Base-by-base conservation (phyloP, 108 stramenopile genomes). In the Licmophora abbreviata region DNA sequence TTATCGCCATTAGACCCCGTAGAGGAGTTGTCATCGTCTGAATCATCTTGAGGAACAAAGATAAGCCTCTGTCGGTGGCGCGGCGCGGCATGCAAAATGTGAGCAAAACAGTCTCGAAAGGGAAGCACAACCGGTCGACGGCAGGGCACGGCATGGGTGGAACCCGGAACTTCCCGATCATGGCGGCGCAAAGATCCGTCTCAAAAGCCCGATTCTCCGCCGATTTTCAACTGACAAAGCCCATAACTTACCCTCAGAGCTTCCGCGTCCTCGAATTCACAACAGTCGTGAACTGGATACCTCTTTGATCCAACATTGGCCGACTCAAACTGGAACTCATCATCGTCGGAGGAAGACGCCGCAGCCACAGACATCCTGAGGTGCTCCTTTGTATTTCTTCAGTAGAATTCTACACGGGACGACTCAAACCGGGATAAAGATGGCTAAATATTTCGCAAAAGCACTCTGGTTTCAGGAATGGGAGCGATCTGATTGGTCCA, bases 271-370 rank as follows among this genome's bases (percentile, higher is more conserved):
- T 85, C 85, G 42, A 81, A 81, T 58, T 92, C 90, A 52, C 74
- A 77, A 38, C 80, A 81, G 54, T 92, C 86, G 64, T 92, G 90
- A 11, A 92, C 61, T 25, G 90, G 90, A 56, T 83, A 92, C 47
- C 85, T 79, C 43, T 59, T 57, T 26, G 64, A 59, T 41, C 71
- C 74, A 34, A 35, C 49, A 15, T 56, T 6, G 40, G 57, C 22
- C 15, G 54, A 67, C 43, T 65, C 68, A 50, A 63, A 69, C 40
- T 64, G 66, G 60, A 72, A 70, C 61, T 77, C 73, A 12, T 73
- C 79, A 29, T 70, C 69, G 17, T 82, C 81, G 56, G 73, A 76
- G 49, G 72, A 68, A 38, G 44, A 29, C 11, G 26, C 18, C 23
- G n/a, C 52, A 29, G 30, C 48, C 15, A 17, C 29, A 32, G 48